phyloP scores from a whole-genome alignment of 345 rosid species.

The Psidium guajava region DNA sequence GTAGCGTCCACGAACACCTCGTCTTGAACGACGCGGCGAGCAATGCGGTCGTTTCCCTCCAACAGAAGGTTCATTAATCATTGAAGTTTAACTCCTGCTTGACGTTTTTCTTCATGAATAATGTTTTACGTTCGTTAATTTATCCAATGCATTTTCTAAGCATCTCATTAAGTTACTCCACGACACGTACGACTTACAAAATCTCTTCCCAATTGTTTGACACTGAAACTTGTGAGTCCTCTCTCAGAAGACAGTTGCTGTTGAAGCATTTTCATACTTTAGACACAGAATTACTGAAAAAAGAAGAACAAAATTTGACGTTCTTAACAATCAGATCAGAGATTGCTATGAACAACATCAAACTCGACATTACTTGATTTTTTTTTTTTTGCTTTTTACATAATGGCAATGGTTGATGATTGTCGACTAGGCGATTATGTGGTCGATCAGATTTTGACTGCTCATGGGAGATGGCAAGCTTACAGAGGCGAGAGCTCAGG shows the following conservation, averaged over 20 bases:
- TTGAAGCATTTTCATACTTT: no score
- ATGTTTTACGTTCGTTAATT: neutral
- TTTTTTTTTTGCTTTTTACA: no score
- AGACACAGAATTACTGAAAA: no score
- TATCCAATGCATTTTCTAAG: neutral
- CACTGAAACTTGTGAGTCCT: no score
- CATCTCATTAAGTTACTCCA: neutral
- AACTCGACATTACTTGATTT: no score
- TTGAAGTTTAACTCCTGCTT: neutral
- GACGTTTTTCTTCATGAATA: neutral
- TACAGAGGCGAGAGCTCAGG: constrained; percentile 18
- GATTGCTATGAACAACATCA: no score
- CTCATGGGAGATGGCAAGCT: constrained; percentile 27
- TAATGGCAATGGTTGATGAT: no score
- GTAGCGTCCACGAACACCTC: constrained; percentile 19
- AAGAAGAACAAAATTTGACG: no score
- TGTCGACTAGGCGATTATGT: neutral
- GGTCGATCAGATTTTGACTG: constrained; percentile 10
- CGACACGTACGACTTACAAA: neutral
- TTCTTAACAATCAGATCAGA: no score
- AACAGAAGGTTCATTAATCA: constrained; percentile 18
- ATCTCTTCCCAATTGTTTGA: neutral
- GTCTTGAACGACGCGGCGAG: constrained; percentile 16
- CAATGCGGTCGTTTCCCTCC: constrained; percentile 17
- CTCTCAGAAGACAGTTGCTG: no score